Conservation (phyloP, 768 basidiomycete species). For the Phlebiopsis flavidoalba region DNA sequence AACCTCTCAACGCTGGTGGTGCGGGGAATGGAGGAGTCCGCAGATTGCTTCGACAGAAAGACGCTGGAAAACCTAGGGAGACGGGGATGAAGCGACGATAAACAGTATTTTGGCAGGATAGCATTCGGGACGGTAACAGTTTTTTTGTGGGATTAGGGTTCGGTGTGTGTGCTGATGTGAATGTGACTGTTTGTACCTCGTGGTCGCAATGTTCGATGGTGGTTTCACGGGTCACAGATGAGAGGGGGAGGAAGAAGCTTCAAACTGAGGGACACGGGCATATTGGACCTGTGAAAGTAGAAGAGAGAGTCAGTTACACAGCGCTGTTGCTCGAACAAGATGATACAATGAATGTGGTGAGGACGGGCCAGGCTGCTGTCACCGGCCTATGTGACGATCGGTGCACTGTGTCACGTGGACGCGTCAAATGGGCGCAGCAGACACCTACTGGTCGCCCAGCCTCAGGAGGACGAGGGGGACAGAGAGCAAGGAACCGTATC, state of each 20-base stretch:
- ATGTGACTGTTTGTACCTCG: conserved; percentile 46
- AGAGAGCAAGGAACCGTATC: conserved; percentile 61
- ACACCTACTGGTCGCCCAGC: conserved; percentile 29
- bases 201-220: conserved; percentile 45
- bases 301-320: conserved; percentile 15
- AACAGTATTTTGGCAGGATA: conserved; percentile 78
- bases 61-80: conserved; percentile 61
- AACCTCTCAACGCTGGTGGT: conserved; percentile 68
- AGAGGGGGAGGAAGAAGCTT: conserved; percentile 40
- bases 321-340: conserved; percentile 13
- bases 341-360: conserved; percentile 25
- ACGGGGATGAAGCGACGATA: conserved; percentile 65
- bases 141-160: conserved; percentile 28
- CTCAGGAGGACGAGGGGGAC: conserved; percentile 68
- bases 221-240: conserved; percentile 52
- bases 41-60: no score
- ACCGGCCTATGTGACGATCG: conserved; percentile 10
- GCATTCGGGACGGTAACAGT: conserved; percentile 69
- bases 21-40: conserved; percentile 54
- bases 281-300: conserved; percentile 13
- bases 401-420: conserved; percentile 34
- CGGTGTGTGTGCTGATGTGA: conserved; percentile 30
- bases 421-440: conserved; percentile 18
- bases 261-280: conserved; percentile 9
- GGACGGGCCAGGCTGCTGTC: conserved; percentile 24